Base-by-base conservation (phyloP, 2,329 filamentous ascomycete genomes). In the Exophiala calicioides region DNA sequence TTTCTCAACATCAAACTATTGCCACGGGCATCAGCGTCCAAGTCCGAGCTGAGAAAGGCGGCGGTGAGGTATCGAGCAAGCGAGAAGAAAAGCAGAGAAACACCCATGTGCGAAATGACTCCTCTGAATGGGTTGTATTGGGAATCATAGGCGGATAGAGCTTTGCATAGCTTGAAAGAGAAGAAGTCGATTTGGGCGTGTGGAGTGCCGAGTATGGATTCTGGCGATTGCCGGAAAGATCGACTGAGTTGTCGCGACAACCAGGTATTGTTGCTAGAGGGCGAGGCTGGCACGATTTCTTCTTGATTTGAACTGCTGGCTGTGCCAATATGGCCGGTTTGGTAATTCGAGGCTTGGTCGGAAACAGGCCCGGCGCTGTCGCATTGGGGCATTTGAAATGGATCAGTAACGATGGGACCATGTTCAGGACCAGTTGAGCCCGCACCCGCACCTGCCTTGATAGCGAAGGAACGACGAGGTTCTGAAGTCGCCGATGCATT, bases 1-100 rank as follows among this genome's bases (percentile, higher is more conserved):
- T 38, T 24, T 13, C 26, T 33, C 5, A 39, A 33, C 3, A 39
- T 26, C 5, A 46, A 6, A 31, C 16, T 10, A n/a, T 13, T 34
- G n/a, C n/a, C n/a, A n/a, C n/a, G 7, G 30, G 8, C 30, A n/a
- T 6, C 19, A 9, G 43, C 3, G 15, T 31, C 26, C 4, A 32
- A 15, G 13, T 27, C 33, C 1, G 34, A 39, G 26, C 13, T 38
- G 2, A 46, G 24, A 29, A 39, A 46, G 5, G 34, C 43, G 9
- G 34, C 43, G 19, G 43, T 46, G n/a, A 46, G 10, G 24, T 38
- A 46, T 9, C 43, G 43, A 16, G 6, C 19, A 18, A 46, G 24
- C 34, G 43, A 46, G 35, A 46, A 46, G 34, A 39, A 38, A n/a
- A 46, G 15, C 18, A 46, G 35, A 6, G 43, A 46, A 5, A 31